Evolutionary conservation across 2,329 filamentous ascomycete genomes (phyloP).

Genomic region (Fusarium begoniae): DNA sequence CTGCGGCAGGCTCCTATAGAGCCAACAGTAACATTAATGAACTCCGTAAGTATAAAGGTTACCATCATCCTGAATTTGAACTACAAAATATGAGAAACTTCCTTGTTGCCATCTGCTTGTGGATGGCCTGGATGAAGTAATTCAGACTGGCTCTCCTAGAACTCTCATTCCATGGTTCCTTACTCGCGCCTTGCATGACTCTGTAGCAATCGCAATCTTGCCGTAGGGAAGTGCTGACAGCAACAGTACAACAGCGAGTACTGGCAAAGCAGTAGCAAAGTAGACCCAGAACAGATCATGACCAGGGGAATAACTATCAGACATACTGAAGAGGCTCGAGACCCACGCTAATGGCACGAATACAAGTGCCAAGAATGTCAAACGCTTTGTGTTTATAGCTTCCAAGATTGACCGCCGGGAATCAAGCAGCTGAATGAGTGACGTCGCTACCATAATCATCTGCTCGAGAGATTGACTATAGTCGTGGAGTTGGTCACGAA

Average conservation of each 20-base stretch:
- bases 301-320: rapidly evolving
- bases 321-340: neutral
- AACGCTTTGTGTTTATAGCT: neutral
- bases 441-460: neutral
- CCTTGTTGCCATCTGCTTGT: too few relatives aligned
- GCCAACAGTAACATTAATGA: too few relatives aligned
- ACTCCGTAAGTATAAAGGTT: too few relatives aligned
- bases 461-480: neutral
- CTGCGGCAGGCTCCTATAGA: too few relatives aligned
- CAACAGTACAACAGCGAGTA: neutral
- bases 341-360: neutral
- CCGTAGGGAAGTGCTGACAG: neutral
- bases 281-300: neutral
- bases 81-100: too few relatives aligned
- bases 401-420: neutral
- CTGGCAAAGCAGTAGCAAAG: neutral
- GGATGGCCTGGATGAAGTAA: rapidly evolving
- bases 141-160: neutral
- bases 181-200: neutral
- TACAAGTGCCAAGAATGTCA: rapidly evolving
- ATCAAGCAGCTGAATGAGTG: neutral
- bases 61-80: too few relatives aligned
- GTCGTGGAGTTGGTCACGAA: neutral
- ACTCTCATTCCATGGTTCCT: rapidly evolving
- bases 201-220: rapidly evolving